phyloP scores from a whole-genome alignment of 306 rosid genomes.

The Ammopiptanthus mongolicus region DNA sequence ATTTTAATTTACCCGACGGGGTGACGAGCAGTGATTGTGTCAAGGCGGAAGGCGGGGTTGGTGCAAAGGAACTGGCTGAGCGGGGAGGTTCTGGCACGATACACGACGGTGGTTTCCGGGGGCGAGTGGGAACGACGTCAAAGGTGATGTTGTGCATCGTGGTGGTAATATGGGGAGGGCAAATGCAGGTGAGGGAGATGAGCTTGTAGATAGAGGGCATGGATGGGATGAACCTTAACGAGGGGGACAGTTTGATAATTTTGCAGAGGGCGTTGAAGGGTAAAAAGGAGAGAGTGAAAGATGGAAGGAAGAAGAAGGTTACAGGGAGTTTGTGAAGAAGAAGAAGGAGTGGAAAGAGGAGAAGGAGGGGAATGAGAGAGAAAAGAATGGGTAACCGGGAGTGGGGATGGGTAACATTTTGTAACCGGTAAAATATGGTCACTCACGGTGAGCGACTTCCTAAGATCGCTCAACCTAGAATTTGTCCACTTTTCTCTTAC shows the following conservation, averaged over 20 bases:
- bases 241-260: slow-evolving; percentile 65
- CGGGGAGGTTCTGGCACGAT: slow-evolving; percentile 58
- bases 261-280: slow-evolving; percentile 44
- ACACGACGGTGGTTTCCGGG: slow-evolving; percentile 18
- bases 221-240: slow-evolving; percentile 61
- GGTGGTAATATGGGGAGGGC: slow-evolving; percentile 44
- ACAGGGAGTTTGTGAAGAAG: slow-evolving; percentile 28
- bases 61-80: slow-evolving; percentile 71
- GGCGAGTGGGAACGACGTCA: slow-evolving; percentile 43
- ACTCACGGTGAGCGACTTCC: no score
- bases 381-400: no score
- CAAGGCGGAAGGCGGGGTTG: slow-evolving; percentile 39
- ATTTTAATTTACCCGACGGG: no score
- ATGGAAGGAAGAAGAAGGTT: slow-evolving; percentile 14
- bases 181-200: slow-evolving; percentile 54
- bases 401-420: no score
- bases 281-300: slow-evolving; percentile 19
- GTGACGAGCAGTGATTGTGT: no score
- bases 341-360: slow-evolving; percentile 44
- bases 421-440: no score
- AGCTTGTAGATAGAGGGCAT: slow-evolving; percentile 62
- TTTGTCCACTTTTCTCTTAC: no score
- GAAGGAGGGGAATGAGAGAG: slow-evolving; percentile 36
- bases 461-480: no score
- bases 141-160: slow-evolving; percentile 43